Base-by-base conservation (phyloP, 2,329 filamentous ascomycete species). In the Myriosclerotinia curreyana region DNA sequence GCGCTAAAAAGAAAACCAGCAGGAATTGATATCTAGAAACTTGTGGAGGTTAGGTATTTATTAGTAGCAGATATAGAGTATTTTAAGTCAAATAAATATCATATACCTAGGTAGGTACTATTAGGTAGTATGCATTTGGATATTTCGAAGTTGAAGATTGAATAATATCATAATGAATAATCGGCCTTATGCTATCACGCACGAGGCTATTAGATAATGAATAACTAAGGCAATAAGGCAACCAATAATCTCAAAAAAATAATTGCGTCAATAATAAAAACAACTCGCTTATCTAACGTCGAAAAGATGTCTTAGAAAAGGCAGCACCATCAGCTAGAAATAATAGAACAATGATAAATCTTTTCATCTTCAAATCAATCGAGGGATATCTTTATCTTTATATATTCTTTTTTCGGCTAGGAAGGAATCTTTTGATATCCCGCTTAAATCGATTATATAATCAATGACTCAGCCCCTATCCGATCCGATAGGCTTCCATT, bases 391-490 rank as follows among this genome's bases (percentile, higher is more conserved):
- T 31, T 4, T 25, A 40, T 36, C 62, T 66, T 71, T 72, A 71
- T 73, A 73, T 71, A 72, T 36, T 64, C 66, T n/a, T n/a, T n/a
- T n/a, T n/a, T 68, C 68, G 54, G 44, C 62, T 52, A 65, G 54
- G 64, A n/a, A 56, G 49, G 52, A 60, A 44, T 28, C 56, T 60
- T 25, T 58, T 56, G 64, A 68, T 68, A 66, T 53, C 64, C 59
- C 68, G 67, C 68, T 68, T 69, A 70, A 70, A 60, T 40, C 53
- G 51, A 67, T 70, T 68, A 71, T 67, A 69, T 69, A 70, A 60
- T 42, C 51, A 61, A 69, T 72, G 70, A 73, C 67, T 71, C 70
- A 72, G 65, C 69, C 59, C 44, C 49, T 59, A 52, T 64, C 61
- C 52, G 59, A 52, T 59, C 36, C 49, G 58, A 59, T 61, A 55